Conservation (phyloP, 2,329 filamentous ascomycete species). For the Colletotrichum horii region DNA sequence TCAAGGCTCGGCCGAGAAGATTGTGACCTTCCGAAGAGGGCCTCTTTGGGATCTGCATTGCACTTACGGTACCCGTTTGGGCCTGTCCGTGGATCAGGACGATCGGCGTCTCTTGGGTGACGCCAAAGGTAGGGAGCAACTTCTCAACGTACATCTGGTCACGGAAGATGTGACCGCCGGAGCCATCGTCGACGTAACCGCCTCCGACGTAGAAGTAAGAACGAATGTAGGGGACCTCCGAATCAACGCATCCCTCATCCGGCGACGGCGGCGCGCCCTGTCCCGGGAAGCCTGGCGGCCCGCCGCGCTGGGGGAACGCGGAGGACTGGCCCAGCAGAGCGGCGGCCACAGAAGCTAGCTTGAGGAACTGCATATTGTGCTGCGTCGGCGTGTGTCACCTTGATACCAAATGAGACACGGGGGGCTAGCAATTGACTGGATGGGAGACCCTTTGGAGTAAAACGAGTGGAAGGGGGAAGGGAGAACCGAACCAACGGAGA, state of each 20-base stretch:
- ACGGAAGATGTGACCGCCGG: conserved; percentile 33
- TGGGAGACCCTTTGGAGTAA: neutral
- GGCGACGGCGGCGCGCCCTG: neutral
- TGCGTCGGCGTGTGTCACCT: neutral
- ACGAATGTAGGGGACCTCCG: conserved; percentile 26
- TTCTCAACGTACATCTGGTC: conserved; percentile 62
- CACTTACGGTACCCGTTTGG: conserved; percentile 43
- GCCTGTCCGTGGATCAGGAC: conserved; percentile 48
- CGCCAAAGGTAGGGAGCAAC: conserved; percentile 37
- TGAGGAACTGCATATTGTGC: conserved; percentile 14
- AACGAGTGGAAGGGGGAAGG: neutral
- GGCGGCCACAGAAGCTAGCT: conserved; percentile 6
- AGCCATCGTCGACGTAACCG: conserved; percentile 33
- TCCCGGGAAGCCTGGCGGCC: neutral
- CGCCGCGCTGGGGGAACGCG: neutral
- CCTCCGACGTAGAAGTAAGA: conserved; percentile 43
- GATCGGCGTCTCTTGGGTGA: conserved; percentile 34
- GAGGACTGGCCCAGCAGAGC: conserved; percentile 9
- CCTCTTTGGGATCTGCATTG: neutral
- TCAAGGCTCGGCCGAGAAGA: neutral
- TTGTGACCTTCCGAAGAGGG: neutral
- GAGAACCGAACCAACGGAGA: neutral
- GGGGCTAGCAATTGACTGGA: neutral
- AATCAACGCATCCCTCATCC: neutral
- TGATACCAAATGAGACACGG: neutral